Percentiles rank a stretch among this genome's conserved stretches.
phyloP scores from a whole-genome alignment of 345 rosid species.

The Laguncularia racemosa region DNA sequence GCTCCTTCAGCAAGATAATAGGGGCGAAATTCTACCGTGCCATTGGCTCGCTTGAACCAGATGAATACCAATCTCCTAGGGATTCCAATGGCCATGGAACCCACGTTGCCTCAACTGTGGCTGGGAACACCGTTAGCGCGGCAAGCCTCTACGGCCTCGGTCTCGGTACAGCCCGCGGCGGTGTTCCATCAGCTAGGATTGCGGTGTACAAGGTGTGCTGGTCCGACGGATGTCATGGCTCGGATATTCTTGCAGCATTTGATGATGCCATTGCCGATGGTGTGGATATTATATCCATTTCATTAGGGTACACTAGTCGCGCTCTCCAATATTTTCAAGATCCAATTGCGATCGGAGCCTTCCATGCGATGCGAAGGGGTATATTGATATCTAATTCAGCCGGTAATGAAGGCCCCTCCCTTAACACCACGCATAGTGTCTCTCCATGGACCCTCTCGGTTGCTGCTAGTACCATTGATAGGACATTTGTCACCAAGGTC shows the following conservation, averaged over 20 bases:
- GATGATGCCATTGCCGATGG: slow-evolving; percentile 42
- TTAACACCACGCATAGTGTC: slow-evolving; percentile 3
- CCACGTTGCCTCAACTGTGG: slow-evolving; percentile 29
- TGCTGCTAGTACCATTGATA: slow-evolving; percentile 34
- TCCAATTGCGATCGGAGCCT: slow-evolving; percentile 26
- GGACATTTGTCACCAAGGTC: slow-evolving; percentile 24
- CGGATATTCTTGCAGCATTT: slow-evolving; percentile 31
- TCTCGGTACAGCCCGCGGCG: slow-evolving; percentile 29
- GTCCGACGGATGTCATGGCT: slow-evolving; percentile 21
- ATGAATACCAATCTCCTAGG: too few species aligned
- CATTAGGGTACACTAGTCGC: slow-evolving; percentile 5
- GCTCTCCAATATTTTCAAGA: slow-evolving; percentile 10
- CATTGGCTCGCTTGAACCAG: slow-evolving; percentile 7
- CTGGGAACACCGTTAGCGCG: slow-evolving; percentile 12
- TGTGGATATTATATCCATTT: slow-evolving; percentile 18
- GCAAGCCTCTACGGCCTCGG: slow-evolving; percentile 25
- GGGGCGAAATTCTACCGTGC: slow-evolving; percentile 16
- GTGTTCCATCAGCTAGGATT: slow-evolving; percentile 25
- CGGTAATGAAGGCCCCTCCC: slow-evolving; percentile 24
- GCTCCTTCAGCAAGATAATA: slow-evolving; percentile 5
- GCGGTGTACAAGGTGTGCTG: slow-evolving; percentile 39
- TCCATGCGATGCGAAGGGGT: slow-evolving; percentile 25
- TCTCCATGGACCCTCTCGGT: slow-evolving; percentile 38
- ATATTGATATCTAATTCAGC: slow-evolving; percentile 27
- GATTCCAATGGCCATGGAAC: slow-evolving; percentile 22